Evolutionary conservation across 192 early-diverging fungal species (phyloP), one percentile per base, ranked within the genome.

Genomic region (Dissophora globulifera): DNA sequence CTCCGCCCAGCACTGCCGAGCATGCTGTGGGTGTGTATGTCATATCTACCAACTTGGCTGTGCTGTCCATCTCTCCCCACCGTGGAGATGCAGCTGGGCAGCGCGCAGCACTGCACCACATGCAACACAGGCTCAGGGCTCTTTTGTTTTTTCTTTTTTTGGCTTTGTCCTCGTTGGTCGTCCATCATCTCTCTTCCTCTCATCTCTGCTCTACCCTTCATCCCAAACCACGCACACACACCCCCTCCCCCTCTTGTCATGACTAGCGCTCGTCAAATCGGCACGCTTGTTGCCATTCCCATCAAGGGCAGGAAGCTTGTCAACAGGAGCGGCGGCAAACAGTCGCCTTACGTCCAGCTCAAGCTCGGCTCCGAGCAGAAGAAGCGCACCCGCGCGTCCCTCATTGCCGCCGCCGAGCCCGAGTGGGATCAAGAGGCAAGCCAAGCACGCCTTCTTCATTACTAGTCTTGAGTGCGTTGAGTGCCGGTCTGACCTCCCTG

Each of bases 401-500:
- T 76, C 22, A 67, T 76, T 27, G 72, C 72, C 38, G 51, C 72
- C 5, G 46, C 58, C 29, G 72, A 76, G 26, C 72, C 72, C 11
- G 72, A 76, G 49, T 76, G 72, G 72, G 72, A 76, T 65, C 72
- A 76, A 54, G 72, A 76, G 72, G 72, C 57, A 75, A 38, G 60
- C 58, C 29, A 9, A 67, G 29, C 27, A 25, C 3, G 25, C 29
- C n/a, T 55, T 32, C 0, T n/a, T n/a, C n/a, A n/a, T n/a, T n/a
- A n/a, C n/a, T n/a, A n/a, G n/a, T n/a, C n/a, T n/a, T n/a, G n/a
- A n/a, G n/a, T n/a, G n/a, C n/a, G n/a, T n/a, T n/a, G n/a, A n/a
- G n/a, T n/a, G n/a, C n/a, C n/a, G n/a, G n/a, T n/a, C n/a, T n/a
- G n/a, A n/a, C n/a, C n/a, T n/a, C 43, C 43, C n/a, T 45, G 16